Conservation (phyloP, 2,329 filamentous ascomycete genomes). For the Phialophora tarda region DNA sequence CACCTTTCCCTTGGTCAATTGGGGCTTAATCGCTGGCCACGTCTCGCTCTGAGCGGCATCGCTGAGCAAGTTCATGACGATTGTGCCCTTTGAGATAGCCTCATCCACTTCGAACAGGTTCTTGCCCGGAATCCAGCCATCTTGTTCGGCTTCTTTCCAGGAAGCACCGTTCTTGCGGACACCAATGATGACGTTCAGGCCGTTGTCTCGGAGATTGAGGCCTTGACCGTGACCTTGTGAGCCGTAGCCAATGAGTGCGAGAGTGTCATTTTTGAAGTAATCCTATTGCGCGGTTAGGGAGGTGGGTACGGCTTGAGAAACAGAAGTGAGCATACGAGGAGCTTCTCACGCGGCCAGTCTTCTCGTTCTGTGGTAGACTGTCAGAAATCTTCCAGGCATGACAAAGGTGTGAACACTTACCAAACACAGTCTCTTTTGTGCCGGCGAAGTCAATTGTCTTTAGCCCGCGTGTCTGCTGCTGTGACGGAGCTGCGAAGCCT, state of each 20-base stretch:
- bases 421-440: conserved; percentile 90
- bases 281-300: conserved; percentile 62
- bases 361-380: conserved; percentile 72
- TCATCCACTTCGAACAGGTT: conserved; percentile 99
- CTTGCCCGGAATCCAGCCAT: conserved; percentile 97
- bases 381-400: conserved; percentile 12
- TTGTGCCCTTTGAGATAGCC: conserved; percentile 89
- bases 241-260: conserved; percentile 97
- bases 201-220: conserved; percentile 99
- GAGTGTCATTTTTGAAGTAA: conserved; percentile 99
- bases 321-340: conserved; percentile 70
- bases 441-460: conserved; percentile 99
- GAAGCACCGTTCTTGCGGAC: conserved; percentile 98
- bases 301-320: conserved; percentile 6
- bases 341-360: conserved; percentile 99
- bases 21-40: conserved; percentile 97
- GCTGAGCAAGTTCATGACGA: conserved; percentile 98
- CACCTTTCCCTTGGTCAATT: conserved; percentile 98
- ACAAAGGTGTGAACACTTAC: conserved; percentile 57
- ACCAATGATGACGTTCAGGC: conserved; percentile 97
- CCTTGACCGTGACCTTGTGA: conserved; percentile 99
- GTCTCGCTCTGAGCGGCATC: conserved; percentile 99
- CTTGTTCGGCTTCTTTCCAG: conserved; percentile 95
- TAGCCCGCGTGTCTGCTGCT: conserved; percentile 78
- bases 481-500: conserved; percentile 55